phyloP scores from a whole-genome alignment of 2,329 filamentous ascomycete genomes.

The Paecilomyces fulvus region DNA sequence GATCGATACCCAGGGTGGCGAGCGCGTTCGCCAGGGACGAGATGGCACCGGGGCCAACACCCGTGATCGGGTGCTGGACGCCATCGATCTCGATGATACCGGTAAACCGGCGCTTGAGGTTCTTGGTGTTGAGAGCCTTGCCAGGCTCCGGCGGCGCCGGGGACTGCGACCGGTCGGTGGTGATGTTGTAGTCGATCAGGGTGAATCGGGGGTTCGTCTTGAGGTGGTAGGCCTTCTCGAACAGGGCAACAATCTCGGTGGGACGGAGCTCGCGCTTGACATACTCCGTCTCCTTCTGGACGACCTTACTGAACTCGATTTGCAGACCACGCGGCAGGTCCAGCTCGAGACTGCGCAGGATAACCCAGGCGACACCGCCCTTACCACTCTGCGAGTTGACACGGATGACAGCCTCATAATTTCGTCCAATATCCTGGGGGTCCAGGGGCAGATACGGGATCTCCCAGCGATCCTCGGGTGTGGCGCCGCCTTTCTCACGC shows the following conservation, averaged over 20 bases:
- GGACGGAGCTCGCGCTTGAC: constrained; percentile 77
- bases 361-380: constrained; percentile 89
- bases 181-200: constrained; percentile 86
- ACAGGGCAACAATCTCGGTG: constrained; percentile 76
- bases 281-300: constrained; percentile 72
- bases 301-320: constrained; percentile 79
- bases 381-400: constrained; percentile 97
- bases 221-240: constrained; percentile 80
- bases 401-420: constrained; percentile 95
- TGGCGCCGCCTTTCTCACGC: constrained; percentile 53
- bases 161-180: constrained; percentile 68
- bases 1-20: constrained; percentile 66
- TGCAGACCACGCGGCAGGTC: constrained; percentile 90
- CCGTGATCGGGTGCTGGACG: constrained; percentile 66
- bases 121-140: constrained; percentile 67
- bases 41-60: constrained; percentile 82
- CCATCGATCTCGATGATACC: constrained; percentile 79
- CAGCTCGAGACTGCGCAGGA: constrained; percentile 78
- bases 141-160: constrained; percentile 60
- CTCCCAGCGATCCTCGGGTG: constrained; percentile 64
- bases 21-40: constrained; percentile 81
- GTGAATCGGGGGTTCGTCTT: constrained; percentile 74
- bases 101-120: constrained; percentile 72
- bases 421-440: constrained; percentile 85
- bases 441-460: constrained; percentile 91